These are phyloP conservation scores for Dimargaris cristalligena DNA, from an alignment of 192 early-diverging fungal species.

Conservation along the genomic window DNA sequence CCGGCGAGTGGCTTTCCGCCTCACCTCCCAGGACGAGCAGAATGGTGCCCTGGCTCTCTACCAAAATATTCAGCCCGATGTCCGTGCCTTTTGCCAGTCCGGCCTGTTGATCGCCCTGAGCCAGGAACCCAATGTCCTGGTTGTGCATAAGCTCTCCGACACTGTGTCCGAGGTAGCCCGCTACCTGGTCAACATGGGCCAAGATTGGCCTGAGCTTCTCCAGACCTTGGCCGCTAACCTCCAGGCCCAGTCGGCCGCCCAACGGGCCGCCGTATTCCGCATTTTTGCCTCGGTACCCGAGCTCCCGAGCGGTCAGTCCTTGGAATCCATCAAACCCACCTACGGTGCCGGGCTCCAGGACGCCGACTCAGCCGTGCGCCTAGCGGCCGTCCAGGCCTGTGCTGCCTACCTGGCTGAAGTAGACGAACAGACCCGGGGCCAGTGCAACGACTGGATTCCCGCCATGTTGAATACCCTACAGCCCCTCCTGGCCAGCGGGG, in stretches of 20 bases:
- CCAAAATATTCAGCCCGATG: slow-evolving; percentile 44
- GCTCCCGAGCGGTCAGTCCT: slow-evolving; percentile 54
- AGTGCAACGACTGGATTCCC: slow-evolving; percentile 42
- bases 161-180: slow-evolving; percentile 79
- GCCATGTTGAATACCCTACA: slow-evolving; percentile 69
- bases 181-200: slow-evolving; percentile 12
- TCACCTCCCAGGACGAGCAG: slow-evolving; percentile 20
- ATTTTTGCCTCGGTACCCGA: slow-evolving; percentile 73
- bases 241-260: slow-evolving; percentile 51
- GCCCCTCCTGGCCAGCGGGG: slow-evolving; percentile 44
- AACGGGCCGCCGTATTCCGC: slow-evolving; percentile 77
- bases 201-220: slow-evolving; percentile 68
- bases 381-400: slow-evolving; percentile 57
- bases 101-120: slow-evolving; percentile 65
- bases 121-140: slow-evolving; percentile 48
- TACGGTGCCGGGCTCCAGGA: slow-evolving; percentile 61
- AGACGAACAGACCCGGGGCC: slow-evolving; percentile 30
- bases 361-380: slow-evolving; percentile 43
- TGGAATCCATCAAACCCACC: slow-evolving; percentile 46
- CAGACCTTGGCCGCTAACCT: slow-evolving; percentile 65
- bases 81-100: slow-evolving; percentile 48
- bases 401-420: slow-evolving; percentile 61
- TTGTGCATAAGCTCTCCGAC: slow-evolving; percentile 88
- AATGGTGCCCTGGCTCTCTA: slow-evolving; percentile 48
- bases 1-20: slow-evolving; percentile 43